Percentiles rank a stretch among this genome's conserved stretches.
Evolutionary conservation across 306 rosid species (phyloP).

Genomic region (Cucurbita ficifolia): DNA sequence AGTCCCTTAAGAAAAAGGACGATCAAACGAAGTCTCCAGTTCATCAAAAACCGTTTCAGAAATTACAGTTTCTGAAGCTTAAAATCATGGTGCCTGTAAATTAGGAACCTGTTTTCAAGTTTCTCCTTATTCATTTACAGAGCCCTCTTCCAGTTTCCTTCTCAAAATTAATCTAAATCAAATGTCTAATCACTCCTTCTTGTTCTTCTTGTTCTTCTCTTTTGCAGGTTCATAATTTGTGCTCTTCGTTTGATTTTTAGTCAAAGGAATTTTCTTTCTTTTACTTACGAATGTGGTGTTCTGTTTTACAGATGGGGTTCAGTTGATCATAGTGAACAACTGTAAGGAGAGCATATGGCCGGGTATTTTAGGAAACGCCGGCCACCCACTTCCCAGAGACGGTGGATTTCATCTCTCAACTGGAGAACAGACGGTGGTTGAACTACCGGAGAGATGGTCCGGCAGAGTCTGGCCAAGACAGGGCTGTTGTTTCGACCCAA

Average conservation of each 20-base stretch:
- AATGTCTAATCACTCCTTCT: neutral
- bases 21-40: neutral
- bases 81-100: neutral
- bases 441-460: constrained; percentile 45
- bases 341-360: constrained; percentile 69
- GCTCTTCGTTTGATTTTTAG: neutral
- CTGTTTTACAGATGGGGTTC: constrained; percentile 31
- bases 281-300: neutral
- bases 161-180: neutral
- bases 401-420: constrained; percentile 57
- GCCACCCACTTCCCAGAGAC: constrained; percentile 26
- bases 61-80: neutral
- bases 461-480: constrained; percentile 73
- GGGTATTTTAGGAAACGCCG: constrained; percentile 44
- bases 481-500: constrained; percentile 37
- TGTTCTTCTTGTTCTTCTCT: neutral
- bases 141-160: neutral
- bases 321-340: constrained; percentile 48
- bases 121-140: neutral
- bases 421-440: constrained; percentile 27
- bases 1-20: neutral
- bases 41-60: neutral
- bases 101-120: neutral
- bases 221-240: neutral
- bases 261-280: neutral